Evolutionary conservation across 148 eudicot genomes (phyloP).

Genomic region (Fagopyrum homotropicum): DNA sequence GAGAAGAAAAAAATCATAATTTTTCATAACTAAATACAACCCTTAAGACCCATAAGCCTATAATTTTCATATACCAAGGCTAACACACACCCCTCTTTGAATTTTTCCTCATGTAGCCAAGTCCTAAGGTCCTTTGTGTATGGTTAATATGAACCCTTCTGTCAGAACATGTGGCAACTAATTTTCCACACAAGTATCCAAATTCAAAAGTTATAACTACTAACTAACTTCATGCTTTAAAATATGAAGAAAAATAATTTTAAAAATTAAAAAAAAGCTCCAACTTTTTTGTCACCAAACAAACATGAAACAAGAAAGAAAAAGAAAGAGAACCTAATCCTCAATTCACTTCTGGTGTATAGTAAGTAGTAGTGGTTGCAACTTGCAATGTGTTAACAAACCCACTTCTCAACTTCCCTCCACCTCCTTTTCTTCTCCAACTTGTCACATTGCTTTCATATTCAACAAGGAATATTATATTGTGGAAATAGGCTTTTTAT

Average conservation of each 20-base stretch:
- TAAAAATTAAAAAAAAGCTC: not conserved
- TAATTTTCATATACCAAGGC: too few species aligned
- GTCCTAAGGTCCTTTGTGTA: not conserved
- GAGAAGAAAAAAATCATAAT: too few species aligned
- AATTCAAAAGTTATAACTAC: constrained; percentile 3
- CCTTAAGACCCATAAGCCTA: too few species aligned
- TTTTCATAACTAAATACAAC: too few species aligned
- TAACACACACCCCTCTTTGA: too few species aligned
- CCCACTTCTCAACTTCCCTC: constrained; percentile 1
- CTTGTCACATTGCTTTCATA: constrained; percentile 12
- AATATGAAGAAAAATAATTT: not conserved
- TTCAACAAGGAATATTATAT: constrained; percentile 6
- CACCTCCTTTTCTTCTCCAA: not conserved
- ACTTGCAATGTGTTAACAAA: constrained; percentile 9
- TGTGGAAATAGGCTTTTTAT: not conserved
- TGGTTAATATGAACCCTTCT: not conserved
- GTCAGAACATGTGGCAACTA: constrained; percentile 4
- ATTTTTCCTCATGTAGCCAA: not conserved
- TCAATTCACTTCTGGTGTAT: not conserved
- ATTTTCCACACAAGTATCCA: not conserved
- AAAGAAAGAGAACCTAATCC: constrained; percentile 14
- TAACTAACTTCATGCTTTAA: constrained; percentile 4
- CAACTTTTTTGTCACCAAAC: constrained; percentile 7
- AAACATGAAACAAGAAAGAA: constrained; percentile 5
- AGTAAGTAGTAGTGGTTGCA: constrained; percentile 1